Percentiles rank a stretch among this genome's conserved stretches.
Evolutionary conservation across 805 yeast genomes (phyloP).

Genomic region (Blastobotrys americana): DNA sequence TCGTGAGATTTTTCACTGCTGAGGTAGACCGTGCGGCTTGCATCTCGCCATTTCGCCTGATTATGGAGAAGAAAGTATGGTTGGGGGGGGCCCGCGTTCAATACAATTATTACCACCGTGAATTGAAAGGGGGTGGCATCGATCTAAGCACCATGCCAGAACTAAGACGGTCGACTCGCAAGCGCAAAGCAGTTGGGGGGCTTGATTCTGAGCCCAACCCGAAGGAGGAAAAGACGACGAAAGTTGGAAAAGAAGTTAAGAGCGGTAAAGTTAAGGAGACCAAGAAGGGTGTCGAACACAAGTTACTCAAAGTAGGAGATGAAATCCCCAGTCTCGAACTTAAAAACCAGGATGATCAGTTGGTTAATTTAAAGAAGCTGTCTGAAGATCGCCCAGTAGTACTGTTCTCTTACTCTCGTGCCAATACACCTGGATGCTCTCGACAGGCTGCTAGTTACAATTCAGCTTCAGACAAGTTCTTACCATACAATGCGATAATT

Average conservation of each 20-base stretch:
- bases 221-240: conserved; percentile 3
- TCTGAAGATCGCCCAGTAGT: conserved; percentile 39
- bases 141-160: no score
- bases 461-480: conserved; percentile 49
- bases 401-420: conserved; percentile 73
- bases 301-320: conserved; percentile 47
- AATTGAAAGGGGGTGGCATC: no score
- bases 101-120: no score
- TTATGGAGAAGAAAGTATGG: no score
- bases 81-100: no score
- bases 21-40: no score
- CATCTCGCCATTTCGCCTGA: no score
- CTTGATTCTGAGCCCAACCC: conserved; percentile 10
- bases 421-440: conserved; percentile 95
- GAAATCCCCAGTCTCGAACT: conserved; percentile 57
- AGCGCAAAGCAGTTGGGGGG: no score
- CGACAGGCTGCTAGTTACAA: conserved; percentile 89
- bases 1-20: no score
- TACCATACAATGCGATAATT: conserved; percentile 47
- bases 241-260: conserved; percentile 6
- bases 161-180: no score
- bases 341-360: conserved; percentile 62
- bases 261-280: conserved; percentile 22
- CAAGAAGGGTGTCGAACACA: conserved; percentile 6
- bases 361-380: conserved; percentile 42